These are phyloP conservation scores for Fusarium foetens DNA, from an alignment of 2,329 filamentous ascomycete species.

Conservation along the genomic window DNA sequence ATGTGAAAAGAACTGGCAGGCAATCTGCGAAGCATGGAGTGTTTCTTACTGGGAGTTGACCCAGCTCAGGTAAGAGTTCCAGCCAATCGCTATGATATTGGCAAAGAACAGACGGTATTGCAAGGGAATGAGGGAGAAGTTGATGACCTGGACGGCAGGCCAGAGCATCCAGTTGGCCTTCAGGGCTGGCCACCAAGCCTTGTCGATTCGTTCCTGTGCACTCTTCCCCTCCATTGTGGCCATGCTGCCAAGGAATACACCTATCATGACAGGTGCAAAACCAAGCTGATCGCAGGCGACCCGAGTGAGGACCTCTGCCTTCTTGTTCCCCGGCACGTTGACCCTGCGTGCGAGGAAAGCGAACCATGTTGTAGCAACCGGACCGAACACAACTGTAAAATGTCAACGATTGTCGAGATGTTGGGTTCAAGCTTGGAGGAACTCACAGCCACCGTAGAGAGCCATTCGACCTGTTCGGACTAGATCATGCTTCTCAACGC, in stretches of 20 bases:
- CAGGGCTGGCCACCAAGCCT: constrained; percentile 76
- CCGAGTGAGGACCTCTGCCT: constrained; percentile 78
- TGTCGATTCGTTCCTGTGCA: constrained; percentile 73
- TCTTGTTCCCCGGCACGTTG: constrained; percentile 66
- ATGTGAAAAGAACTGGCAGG: constrained; percentile 9
- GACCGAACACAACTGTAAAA: constrained; percentile 79
- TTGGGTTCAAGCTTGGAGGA: background rate
- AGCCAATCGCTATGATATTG: constrained; percentile 78
- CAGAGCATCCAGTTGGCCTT: constrained; percentile 88
- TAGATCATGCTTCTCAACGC: constrained; percentile 78
- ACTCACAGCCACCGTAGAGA: constrained; percentile 78
- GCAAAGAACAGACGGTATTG: constrained; percentile 87
- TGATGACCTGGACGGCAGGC: constrained; percentile 85
- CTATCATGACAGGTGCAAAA: constrained; percentile 87
- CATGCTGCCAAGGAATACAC: constrained; percentile 85
- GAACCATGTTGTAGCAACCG: constrained; percentile 89
- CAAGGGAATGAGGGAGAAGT: constrained; percentile 88
- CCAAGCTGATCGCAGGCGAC: constrained; percentile 83
- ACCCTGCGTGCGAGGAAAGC: constrained; percentile 78
- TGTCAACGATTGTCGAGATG: constrained; percentile 13
- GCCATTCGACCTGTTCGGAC: constrained; percentile 81
- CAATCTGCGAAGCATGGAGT: background rate
- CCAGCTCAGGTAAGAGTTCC: constrained; percentile 73
- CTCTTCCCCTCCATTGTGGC: constrained; percentile 77
- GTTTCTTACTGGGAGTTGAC: constrained; percentile 60